A percentile compares a stretch with the other conserved stretches of the same genome.
These are phyloP conservation scores for Rutstroemia sp. DNA, from an alignment of 2,329 filamentous ascomycete species.

Conservation along the genomic window DNA sequence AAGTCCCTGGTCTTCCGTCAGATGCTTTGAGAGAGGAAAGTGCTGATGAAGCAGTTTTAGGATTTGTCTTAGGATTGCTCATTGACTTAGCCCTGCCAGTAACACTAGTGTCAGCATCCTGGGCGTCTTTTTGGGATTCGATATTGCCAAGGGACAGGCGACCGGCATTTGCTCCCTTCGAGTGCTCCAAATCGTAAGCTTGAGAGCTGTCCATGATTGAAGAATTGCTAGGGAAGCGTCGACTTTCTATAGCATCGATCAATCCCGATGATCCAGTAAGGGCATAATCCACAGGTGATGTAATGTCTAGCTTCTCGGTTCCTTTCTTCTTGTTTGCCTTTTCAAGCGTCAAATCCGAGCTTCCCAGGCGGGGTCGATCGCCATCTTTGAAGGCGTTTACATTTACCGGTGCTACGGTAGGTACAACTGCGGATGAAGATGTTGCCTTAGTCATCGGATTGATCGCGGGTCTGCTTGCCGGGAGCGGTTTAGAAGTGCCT, in stretches of 20 bases:
- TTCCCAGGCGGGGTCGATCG: conserved; percentile 36
- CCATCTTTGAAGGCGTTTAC: conserved; percentile 42
- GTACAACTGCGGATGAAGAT: conserved; percentile 26
- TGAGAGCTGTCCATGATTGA: conserved; percentile 19
- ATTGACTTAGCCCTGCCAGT: conserved; percentile 20
- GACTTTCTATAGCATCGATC: conserved; percentile 13
- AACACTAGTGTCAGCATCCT: conserved; percentile 11
- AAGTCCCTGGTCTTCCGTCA: conserved; percentile 26
- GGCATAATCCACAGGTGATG: conserved; percentile 9
- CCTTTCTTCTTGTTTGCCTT: conserved; percentile 4
- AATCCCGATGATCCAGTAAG: conserved; percentile 14
- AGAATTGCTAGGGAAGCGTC: conserved; percentile 8
- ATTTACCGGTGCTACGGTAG: conserved; percentile 42
- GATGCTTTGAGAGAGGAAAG: conserved; percentile 25
- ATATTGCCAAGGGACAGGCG: conserved; percentile 4
- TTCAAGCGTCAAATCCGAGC: conserved; percentile 1
- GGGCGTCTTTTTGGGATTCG: conserved; percentile 3
- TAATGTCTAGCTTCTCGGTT: background rate
- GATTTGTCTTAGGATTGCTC: conserved; percentile 28
- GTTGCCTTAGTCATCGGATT: conserved; percentile 28
- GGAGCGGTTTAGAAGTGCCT: conserved; percentile 21
- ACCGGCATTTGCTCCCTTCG: conserved; percentile 4
- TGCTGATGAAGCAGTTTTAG: conserved; percentile 25
- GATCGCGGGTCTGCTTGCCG: conserved; percentile 23
- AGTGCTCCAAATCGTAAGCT: conserved; percentile 14